Evolutionary conservation across 2,329 filamentous ascomycete genomes (phyloP), one percentile per base, ranked within the genome.

Genomic region (Cordyceps javanica): DNA sequence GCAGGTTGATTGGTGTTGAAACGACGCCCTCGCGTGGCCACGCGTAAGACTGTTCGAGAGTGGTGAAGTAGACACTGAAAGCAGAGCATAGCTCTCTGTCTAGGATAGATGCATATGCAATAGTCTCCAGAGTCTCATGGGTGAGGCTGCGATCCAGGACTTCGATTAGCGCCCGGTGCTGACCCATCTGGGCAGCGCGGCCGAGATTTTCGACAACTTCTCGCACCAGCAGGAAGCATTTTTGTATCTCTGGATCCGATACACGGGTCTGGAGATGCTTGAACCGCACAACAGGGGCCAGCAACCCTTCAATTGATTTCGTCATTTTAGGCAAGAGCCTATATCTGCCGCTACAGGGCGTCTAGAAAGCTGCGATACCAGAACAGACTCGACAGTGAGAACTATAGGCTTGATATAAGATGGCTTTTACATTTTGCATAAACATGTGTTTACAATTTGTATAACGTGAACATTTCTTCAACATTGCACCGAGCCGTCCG

Each of bases 271-370:
- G 16, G 5, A 52, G 49, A 1, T 30, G 23, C 13, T 21, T 30
- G 34, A 52, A 52, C 23, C 34, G 26, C 34, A 52, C 36, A 23
- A 41, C 34, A 26, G 49, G 23, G 8, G 34, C 36, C 23, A 52
- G 14, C n/a, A 21, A 41, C 4, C 49, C 49, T 19, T 52, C 49
- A 7, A 7, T 9, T 41, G 49, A 52, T 39, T 52, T 39, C 2
- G 34, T 41, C 49, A 41, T 52, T 48, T 73, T 59, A 34, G 69
- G 65, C 67, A 11, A 10, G 14, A 5, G 30, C 30, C 1, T 26
- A 13, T 11, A 14, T 23, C 5, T 30, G 3, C 11, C 19, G 26
- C 46, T 19, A 4, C n/a, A 32, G 32, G 11, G 21, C 19, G 19
- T 19, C 30, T 25, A 36, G 10, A 5, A 28, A 9, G 42, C 10